phyloP scores from a whole-genome alignment of 768 basidiomycete species.

The Lactarius sp. region DNA sequence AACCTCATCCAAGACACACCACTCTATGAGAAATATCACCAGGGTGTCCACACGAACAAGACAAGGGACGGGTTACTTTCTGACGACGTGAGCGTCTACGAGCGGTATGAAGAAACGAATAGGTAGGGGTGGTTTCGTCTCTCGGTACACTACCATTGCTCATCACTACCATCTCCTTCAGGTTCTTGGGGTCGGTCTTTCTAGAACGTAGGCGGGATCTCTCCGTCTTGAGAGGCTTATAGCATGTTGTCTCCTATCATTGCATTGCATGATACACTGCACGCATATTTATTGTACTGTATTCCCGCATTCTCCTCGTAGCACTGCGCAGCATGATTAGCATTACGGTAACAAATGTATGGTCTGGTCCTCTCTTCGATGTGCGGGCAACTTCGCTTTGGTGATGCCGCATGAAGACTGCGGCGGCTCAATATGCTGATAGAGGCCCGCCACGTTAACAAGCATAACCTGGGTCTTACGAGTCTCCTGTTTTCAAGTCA shows the following conservation, averaged over 20 bases:
- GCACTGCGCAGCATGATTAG: conserved; percentile 8
- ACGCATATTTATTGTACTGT: conserved; percentile 4
- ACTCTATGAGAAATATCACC: not conserved
- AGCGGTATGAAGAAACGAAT: conserved; percentile 62
- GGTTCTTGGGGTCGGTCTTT: conserved; percentile 60
- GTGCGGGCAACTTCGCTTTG: not conserved
- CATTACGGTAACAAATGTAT: not conserved
- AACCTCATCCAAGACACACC: not conserved
- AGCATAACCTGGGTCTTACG: not conserved
- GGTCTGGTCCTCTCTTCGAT: not conserved
- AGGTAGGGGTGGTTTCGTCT: conserved; percentile 39
- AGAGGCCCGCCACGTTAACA: not conserved
- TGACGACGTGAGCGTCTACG: conserved; percentile 26
- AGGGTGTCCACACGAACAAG: not conserved
- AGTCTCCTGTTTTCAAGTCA: not conserved
- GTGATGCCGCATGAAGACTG: not conserved
- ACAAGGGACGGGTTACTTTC: not conserved
- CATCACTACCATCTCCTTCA: conserved; percentile 29
- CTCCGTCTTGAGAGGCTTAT: not conserved
- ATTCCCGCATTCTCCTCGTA: not conserved
- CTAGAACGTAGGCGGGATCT: conserved; percentile 49
- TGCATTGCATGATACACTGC: not conserved
- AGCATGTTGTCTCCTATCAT: not conserved
- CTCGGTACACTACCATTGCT: not conserved
- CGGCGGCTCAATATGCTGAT: not conserved